Evolutionary conservation across 352 stramenopile genomes (phyloP), one percentile per base, ranked within the genome.

Genomic region (Pythium rhizo-oryzae): DNA sequence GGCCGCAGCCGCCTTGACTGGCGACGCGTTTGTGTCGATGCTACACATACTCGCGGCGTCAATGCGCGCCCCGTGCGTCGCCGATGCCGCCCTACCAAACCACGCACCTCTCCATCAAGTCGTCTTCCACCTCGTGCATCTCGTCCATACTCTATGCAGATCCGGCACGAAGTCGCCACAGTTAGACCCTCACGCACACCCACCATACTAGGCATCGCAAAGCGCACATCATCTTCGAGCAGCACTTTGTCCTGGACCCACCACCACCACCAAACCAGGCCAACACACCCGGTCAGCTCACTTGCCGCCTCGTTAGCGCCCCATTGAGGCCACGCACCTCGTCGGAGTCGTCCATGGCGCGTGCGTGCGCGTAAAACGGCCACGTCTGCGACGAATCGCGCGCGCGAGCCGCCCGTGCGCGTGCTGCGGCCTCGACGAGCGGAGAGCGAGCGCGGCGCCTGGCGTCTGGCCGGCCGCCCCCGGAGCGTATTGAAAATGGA

Each of bases 81-180:
- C 28, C 28, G 28, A 33, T 33, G 28, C 28, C 28, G 6, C 28
- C 6, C 28, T 6, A 33, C 28, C 2, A 39, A 21, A 18, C 4
- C 6, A 67, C 69, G 41, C 43, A 88, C 84, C 81, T 92, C 62
- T 69, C 70, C 75, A 75, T 72, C 24, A 90, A 63, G 9, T 77
- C 65, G 51, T 84, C 82, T 0, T 89, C 81, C 11, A 89, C 33
- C 55, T 90, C 80, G 50, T 93, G 79, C 67, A 89, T 67, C 65
- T 93, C 82, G 51, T 93, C 84, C 84, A 93, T 93, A 67, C 84
- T 93, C 84, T 93, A 44, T 19, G 25, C n/a, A 19, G 5, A 43
- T 11, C 46, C 35, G 13, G 35, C n/a, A n/a, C n/a, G n/a, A n/a
- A n/a, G n/a, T n/a, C n/a, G n/a, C n/a, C n/a, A n/a, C 8, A 8